Evolutionary conservation across 805 yeast genomes (phyloP).

Genomic region (Wickerhamiella qilinensis): DNA sequence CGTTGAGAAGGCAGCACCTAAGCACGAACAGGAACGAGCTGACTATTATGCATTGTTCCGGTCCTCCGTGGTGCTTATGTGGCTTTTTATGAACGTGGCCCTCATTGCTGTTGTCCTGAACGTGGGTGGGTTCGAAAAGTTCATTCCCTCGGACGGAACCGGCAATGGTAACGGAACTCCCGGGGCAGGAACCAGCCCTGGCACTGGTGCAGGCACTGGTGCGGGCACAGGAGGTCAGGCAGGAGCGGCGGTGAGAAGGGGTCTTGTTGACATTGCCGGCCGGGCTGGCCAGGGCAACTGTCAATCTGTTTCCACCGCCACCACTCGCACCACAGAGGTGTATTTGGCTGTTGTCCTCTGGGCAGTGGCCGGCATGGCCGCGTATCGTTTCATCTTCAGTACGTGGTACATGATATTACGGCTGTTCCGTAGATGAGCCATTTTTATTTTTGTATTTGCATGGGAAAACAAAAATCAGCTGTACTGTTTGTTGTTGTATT

Average conservation of each 20-base stretch:
- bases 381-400: conserved; percentile 68
- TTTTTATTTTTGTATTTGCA: not conserved
- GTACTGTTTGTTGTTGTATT: too few relatives aligned
- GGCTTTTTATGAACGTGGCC: conserved; percentile 79
- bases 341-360: conserved; percentile 78
- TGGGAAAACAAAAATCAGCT: too few relatives aligned
- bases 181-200: conserved; percentile 10
- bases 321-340: conserved; percentile 14
- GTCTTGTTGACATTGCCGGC: not conserved
- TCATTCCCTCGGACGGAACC: conserved; percentile 13
- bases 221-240: not conserved
- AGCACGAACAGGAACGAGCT: conserved; percentile 39
- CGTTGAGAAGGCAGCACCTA: conserved; percentile 18
- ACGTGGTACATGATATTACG: conserved; percentile 34
- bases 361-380: conserved; percentile 85
- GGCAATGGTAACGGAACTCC: not conserved
- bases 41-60: conserved; percentile 84
- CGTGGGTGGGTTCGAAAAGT: conserved; percentile 51
- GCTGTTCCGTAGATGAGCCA: conserved; percentile 17
- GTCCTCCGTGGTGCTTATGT: conserved; percentile 71
- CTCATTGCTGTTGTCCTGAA: conserved; percentile 71
- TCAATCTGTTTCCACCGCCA: conserved; percentile 20
- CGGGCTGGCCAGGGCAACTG: conserved; percentile 6
- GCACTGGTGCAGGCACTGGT: conserved; percentile 16
- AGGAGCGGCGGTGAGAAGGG: not conserved